Conservation (phyloP, 202 grass and related monocot species). For the Hordeum pubiflorum region DNA sequence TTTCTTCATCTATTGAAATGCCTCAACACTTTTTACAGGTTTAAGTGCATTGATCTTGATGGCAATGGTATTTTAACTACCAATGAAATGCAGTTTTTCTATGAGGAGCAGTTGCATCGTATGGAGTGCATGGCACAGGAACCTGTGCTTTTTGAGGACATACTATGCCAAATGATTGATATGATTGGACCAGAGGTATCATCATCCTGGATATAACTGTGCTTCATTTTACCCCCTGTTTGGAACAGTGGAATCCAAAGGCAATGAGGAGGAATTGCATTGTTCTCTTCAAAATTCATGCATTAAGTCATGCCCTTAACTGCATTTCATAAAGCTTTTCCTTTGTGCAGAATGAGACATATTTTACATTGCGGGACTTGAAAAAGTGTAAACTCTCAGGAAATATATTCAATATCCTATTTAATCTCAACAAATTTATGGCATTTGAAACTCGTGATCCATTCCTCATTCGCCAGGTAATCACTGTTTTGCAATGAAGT, state of each 20-base stretch:
- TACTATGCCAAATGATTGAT: constrained; percentile 99
- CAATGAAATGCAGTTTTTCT: constrained; percentile 99
- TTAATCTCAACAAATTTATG: constrained; percentile 99
- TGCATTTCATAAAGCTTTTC: constrained; percentile 29
- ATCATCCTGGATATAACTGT: constrained; percentile 23
- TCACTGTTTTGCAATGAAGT: background rate
- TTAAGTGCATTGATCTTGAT: constrained; percentile 98
- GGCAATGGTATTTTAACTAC: constrained; percentile 88
- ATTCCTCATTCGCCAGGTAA: constrained; percentile 97
- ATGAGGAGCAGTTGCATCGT: constrained; percentile 96
- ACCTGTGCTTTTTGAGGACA: constrained; percentile 96
- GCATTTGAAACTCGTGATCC: constrained; percentile 97
- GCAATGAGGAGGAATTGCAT: background rate
- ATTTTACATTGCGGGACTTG: constrained; percentile 75
- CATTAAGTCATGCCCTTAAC: background rate
- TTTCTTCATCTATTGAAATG: constrained; percentile 23
- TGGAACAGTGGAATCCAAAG: background rate
- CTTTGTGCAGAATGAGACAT: constrained; percentile 70
- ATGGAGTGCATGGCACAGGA: constrained; percentile 99
- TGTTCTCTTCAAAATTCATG: background rate
- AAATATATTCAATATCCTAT: constrained; percentile 99
- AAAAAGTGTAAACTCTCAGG: constrained; percentile 91
- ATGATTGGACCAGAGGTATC: constrained; percentile 96
- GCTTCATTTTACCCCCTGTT: constrained; percentile 1
- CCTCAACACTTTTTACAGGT: constrained; percentile 52